Evolutionary conservation across 1,284 basidiomycete genomes (phyloP).

Genomic region (Rhodotorula sp.): DNA sequence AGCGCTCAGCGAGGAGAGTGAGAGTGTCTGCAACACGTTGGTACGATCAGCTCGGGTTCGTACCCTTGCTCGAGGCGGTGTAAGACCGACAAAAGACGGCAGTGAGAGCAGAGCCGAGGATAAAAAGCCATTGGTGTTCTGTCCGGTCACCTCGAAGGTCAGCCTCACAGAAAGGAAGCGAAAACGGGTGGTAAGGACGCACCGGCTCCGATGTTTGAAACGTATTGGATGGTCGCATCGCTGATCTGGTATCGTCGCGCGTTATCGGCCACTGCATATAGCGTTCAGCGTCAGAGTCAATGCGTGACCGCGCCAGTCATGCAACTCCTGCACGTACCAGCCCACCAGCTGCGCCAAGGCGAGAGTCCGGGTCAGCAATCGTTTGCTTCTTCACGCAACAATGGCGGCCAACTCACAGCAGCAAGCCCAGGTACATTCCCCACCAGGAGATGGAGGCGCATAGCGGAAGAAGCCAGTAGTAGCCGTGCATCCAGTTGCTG

Average conservation of each 20-base stretch:
- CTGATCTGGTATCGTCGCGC: slow-evolving; percentile 18
- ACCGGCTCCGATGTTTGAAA: slow-evolving; percentile 29
- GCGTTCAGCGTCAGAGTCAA: not conserved
- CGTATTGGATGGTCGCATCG: slow-evolving; percentile 30
- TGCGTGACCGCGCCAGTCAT: no score
- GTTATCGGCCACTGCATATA: slow-evolving; percentile 18
- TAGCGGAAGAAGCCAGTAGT: slow-evolving; percentile 19
- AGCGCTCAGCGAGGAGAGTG: slow-evolving; percentile 54
- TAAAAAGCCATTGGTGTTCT: slow-evolving; percentile 50
- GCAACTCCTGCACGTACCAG: not conserved
- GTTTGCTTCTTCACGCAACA: no score
- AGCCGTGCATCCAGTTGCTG: slow-evolving; percentile 8
- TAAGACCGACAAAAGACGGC: slow-evolving; percentile 48
- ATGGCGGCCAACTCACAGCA: not conserved
- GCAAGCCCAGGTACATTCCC: not conserved
- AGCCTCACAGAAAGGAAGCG: not conserved
- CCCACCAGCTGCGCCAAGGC: not conserved
- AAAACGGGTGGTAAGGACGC: not conserved
- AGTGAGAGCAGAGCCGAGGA: slow-evolving; percentile 47
- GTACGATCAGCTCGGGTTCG: not conserved
- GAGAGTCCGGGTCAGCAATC: not conserved
- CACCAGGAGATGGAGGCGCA: not conserved
- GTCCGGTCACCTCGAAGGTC: not conserved
- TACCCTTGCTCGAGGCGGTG: no score
- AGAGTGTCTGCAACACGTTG: slow-evolving; percentile 13